phyloP scores from a whole-genome alignment of 148 eudicot genomes.

The Rhododendron ovatum region DNA sequence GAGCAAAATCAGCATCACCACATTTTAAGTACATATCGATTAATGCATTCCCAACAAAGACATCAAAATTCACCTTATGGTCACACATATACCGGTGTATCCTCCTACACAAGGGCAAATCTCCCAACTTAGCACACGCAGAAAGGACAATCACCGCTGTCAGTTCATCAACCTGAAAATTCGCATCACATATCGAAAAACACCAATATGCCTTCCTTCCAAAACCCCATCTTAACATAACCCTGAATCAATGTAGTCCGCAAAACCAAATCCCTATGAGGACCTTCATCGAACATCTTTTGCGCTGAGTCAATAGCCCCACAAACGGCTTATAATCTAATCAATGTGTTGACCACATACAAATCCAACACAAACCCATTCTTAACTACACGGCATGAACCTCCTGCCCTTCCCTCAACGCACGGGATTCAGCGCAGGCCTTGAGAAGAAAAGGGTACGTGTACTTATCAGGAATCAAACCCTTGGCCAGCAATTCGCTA shows the following conservation, averaged over 20 bases:
- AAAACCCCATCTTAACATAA: slow-evolving; percentile 23
- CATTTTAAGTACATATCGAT: slow-evolving; percentile 37
- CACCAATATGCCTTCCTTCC: slow-evolving; percentile 15
- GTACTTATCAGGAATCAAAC: slow-evolving; percentile 14
- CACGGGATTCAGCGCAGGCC: slow-evolving; percentile 1
- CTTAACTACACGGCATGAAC: slow-evolving; percentile 23
- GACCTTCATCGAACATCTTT: slow-evolving; percentile 21
- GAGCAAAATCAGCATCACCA: slow-evolving; percentile 20
- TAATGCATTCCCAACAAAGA: slow-evolving; percentile 20
- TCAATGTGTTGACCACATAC: slow-evolving; percentile 30
- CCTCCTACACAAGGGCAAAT: slow-evolving; percentile 27
- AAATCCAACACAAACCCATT: slow-evolving; percentile 24
- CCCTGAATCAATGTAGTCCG: slow-evolving; percentile 38
- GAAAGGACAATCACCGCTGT: slow-evolving; percentile 26
- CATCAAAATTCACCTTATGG: slow-evolving; percentile 19
- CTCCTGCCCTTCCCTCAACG: slow-evolving; percentile 2
- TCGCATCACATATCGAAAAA: slow-evolving; percentile 16
- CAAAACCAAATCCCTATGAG: slow-evolving; percentile 22
- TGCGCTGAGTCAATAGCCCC: slow-evolving; percentile 9
- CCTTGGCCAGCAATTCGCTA: slow-evolving; percentile 16
- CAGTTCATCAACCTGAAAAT: slow-evolving; percentile 20
- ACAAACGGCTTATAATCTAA: slow-evolving; percentile 23
- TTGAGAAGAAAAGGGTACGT: slow-evolving; percentile 12
- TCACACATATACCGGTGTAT: slow-evolving; percentile 19
- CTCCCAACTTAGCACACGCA: slow-evolving; percentile 22